Base-by-base conservation (phyloP, 164 flowering plant species). In the Litsea cubeba region DNA sequence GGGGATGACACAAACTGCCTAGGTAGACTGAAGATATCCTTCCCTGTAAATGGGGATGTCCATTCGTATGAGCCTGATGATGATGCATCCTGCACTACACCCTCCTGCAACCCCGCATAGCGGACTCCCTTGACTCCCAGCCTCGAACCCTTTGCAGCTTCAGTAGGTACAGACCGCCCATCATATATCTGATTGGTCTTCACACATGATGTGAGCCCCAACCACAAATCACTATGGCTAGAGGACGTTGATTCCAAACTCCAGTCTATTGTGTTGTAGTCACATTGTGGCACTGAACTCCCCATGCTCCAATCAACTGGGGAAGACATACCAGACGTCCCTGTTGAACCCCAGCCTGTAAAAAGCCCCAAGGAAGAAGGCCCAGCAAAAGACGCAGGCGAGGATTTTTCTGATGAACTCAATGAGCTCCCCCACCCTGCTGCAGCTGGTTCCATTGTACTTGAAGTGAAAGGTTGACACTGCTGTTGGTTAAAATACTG, bases 191-290 rank as follows among this genome's bases (percentile, higher is more conserved):
- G 76, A 58, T 58, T 77, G 62, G 73, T 83, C 76, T 78, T 82
- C 75, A 74, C 10, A 23, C 73, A 68, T 1, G 90, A 79, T 0
- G 83, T 69, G 3, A 83, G 70, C 20, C 84, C 89, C 17, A 70
- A 50, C 88, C 83, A 86, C 71, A 82, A 62, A 6, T 84, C 85
- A 65, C 70, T 75, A 0, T 84, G 63, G 77, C 75, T 87, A 2
- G 87, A 69, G 12, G 81, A 57, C 12, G 69, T n/a, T 35, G 80
- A 62, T n/a, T 88, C 87, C 77, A 91, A 74, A 18, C 87, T 82
- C 96, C 96, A 91, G 73, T 91, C 96, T 75, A 91, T 85, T 78
- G 51, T 86, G 46, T 86, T 79, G 79, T 91, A 91, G 65, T 91
- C 94, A n/a, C 83, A 88, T 25, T 82, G 84, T 1, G 77, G 74